Base-by-base conservation (phyloP, 2,329 filamentous ascomycete species). In the Colletotrichum spaethianum region DNA sequence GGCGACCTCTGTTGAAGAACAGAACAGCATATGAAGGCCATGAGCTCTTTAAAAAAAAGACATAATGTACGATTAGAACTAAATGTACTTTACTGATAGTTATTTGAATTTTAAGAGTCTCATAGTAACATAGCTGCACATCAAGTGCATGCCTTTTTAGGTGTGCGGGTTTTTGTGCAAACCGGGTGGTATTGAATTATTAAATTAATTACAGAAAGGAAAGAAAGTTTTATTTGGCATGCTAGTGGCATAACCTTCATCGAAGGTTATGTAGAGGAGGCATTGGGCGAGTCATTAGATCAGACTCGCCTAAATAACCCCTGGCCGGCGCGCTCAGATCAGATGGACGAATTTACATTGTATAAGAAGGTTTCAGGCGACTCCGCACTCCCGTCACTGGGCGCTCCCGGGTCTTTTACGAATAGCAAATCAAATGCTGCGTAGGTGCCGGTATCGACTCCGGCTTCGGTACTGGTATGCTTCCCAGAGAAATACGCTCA, bases 261-360 rank as follows among this genome's bases (percentile, higher is more conserved):
- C 40, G 20, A 12, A 42, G 20, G 5, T 23, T 4, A 9, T 36
- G 31, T 18, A 42, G 38, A n/a, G 16, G 11, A 28, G 28, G 23
- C 36, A 31, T 16, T 33, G 23, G 40, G 33, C 46, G 67, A 70
- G 67, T 42, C 55, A 61, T 67, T 60, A 40, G 67, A 20, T 38
- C 40, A 36, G 23, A 40, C 60, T 69, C 42, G 40, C 36, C 11
- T 42, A 26, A 36, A n/a, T n/a, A n/a, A n/a, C n/a, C 16, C 36
- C 36, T n/a, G n/a, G 16, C 31, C 16, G 31, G 42, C 20, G 14
- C 33, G n/a, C 28, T 26, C 26, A 56, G 33, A 59, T 66, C 61
- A 26, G 42, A 70, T 46, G 67, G 44, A 66, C n/a, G 36, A 14
- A 52, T 18, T 33, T 14, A 38, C 42, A n/a, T n/a, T n/a, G n/a